Conservation (phyloP, 1,284 basidiomycete species). For the Coriolopsis trogii region DNA sequence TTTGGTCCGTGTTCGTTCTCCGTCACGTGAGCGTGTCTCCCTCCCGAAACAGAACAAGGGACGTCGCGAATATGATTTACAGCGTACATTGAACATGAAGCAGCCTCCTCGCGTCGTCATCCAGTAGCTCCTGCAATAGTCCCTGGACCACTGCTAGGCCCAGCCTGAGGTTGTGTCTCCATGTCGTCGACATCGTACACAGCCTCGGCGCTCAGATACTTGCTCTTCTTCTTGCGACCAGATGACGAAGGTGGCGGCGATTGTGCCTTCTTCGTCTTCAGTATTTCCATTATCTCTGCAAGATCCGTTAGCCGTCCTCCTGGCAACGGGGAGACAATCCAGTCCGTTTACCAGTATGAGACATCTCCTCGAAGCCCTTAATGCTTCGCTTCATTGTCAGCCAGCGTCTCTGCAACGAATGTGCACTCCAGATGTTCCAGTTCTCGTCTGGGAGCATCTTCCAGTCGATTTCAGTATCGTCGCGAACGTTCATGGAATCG, state of each 20-base stretch:
- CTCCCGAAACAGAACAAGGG: neutral
- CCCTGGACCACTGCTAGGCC: constrained; percentile 12
- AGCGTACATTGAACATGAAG: neutral
- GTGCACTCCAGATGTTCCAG: constrained; percentile 85
- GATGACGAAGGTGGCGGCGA: constrained; percentile 43
- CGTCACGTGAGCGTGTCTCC: constrained; percentile 13
- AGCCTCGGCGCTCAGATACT: constrained; percentile 55
- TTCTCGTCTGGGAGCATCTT: constrained; percentile 68
- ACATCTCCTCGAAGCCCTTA: constrained; percentile 77
- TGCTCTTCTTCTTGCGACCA: constrained; percentile 44
- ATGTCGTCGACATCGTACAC: constrained; percentile 43
- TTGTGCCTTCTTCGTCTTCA: constrained; percentile 69
- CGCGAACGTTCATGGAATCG: constrained; percentile 69
- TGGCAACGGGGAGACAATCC: constrained; percentile 4
- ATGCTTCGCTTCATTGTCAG: constrained; percentile 73
- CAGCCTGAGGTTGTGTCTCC: constrained; percentile 24
- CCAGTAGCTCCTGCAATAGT: neutral
- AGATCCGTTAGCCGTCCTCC: neutral
- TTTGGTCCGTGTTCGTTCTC: constrained; percentile 18
- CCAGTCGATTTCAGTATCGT: constrained; percentile 87
- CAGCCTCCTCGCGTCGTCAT: neutral
- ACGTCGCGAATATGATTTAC: no score
- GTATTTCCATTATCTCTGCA: constrained; percentile 78
- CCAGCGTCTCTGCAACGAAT: constrained; percentile 77
- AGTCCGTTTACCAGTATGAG: constrained; percentile 65